Evolutionary conservation across 495 filamentous ascomycete genomes (phyloP), one percentile per base, ranked within the genome.

Genomic region (Massariosphaeria phaeospora): DNA sequence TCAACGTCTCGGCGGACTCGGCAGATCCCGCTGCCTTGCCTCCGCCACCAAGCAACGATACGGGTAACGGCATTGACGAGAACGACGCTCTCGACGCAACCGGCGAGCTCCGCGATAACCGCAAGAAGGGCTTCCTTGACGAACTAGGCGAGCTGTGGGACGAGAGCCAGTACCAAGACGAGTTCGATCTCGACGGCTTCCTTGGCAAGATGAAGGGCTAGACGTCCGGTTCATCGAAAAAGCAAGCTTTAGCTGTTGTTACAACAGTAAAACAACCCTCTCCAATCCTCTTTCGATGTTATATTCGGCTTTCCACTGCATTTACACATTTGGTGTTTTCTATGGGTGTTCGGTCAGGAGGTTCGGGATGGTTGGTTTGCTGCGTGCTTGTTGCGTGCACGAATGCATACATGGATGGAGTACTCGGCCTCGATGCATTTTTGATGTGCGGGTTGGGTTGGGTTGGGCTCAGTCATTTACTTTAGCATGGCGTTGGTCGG

Each of bases 71-170:
- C 7, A 62, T 77, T 39, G 79, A 83, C 38, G 91, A 96, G 69
- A 87, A 93, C 65, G 89, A 95, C 63, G 91, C 94, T 83, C 89
- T 96, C 39, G 91, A 96, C 55, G 89, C 90, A 52, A 87, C 84
- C 8, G 93, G 93, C 30, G 85, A 96, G 57, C 84, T 97, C 46
- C 82, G 88, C 64, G 89, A 95, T 70, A 95, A 93, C 67, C 91
- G 93, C 53, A 95, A 95, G 78, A 96, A 93, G 76, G 90, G 91
- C 31, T 89, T 85, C 79, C 72, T 97, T 36, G 93, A 97, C 66
- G 94, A 95, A 62, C 67, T 98, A 36, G 90, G 89, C 53, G 93
- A 98, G 70, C 75, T 98, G 45, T 97, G 91, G 91, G 93, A 98
- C 67, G 90, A 95, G 63, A 79, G 77, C 48, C 90, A 93, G 72